Conservation (phyloP, 495 filamentous ascomycete species). For the Talaromyces borbonicus region DNA sequence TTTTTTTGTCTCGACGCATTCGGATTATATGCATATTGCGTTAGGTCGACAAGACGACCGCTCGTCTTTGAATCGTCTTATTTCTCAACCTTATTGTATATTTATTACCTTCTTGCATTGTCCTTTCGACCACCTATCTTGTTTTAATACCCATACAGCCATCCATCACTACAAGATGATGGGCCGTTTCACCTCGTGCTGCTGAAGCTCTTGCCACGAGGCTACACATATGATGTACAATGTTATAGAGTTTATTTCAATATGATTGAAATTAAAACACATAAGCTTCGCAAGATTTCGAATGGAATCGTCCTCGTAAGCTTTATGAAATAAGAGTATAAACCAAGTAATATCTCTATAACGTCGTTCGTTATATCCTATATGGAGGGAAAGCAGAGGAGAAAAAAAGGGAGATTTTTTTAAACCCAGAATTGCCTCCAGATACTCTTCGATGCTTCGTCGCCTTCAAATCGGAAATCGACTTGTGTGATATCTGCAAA, state of each 20-base stretch:
- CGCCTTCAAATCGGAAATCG: constrained; percentile 57
- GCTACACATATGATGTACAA: not conserved
- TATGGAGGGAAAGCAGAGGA: constrained; percentile 4
- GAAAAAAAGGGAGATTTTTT: constrained; percentile 8
- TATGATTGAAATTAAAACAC: too few species aligned
- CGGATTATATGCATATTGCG: too few species aligned
- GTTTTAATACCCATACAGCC: constrained; percentile 1
- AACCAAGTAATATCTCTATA: too few species aligned
- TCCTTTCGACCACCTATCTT: not conserved
- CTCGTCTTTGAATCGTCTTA: too few species aligned
- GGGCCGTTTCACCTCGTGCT: not conserved
- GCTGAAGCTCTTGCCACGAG: not conserved
- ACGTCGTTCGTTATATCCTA: too few species aligned
- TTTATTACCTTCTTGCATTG: too few species aligned
- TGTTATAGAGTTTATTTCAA: not conserved
- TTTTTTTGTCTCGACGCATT: not conserved
- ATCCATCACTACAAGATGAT: too few species aligned
- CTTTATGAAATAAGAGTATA: too few species aligned
- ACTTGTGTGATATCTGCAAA: constrained; percentile 69
- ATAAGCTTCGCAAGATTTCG: too few species aligned
- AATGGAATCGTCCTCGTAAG: too few species aligned
- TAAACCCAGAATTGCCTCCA: constrained; percentile 70
- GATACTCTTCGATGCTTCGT: constrained; percentile 41
- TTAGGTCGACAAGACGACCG: too few species aligned
- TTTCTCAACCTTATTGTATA: too few species aligned